These are phyloP conservation scores for Backusella psychrophila DNA, from an alignment of 192 early-diverging fungal species.

Conservation along the genomic window DNA sequence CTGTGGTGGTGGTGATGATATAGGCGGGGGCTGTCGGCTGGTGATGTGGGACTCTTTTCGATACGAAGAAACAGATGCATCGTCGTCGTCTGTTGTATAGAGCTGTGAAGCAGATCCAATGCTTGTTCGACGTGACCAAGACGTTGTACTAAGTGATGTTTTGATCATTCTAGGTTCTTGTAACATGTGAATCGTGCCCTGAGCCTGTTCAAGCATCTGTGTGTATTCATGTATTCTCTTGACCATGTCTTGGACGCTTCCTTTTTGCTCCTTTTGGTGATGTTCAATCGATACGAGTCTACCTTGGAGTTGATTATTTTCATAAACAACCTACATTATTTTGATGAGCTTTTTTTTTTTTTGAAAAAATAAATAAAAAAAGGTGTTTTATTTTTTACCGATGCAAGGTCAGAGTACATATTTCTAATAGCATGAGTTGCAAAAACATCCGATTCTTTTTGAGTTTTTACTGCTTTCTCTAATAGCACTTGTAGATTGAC, in stretches of 20 bases:
- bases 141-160: not conserved
- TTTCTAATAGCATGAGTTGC: conserved; percentile 28
- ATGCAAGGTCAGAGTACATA: conserved; percentile 24
- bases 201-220: conserved; percentile 29
- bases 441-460: conserved; percentile 31
- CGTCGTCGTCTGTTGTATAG: conserved; percentile 24
- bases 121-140: conserved; percentile 13
- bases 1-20: not conserved
- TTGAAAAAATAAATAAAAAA: not conserved
- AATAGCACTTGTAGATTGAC: conserved; percentile 36
- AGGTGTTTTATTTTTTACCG: conserved; percentile 9
- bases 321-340: conserved; percentile 20
- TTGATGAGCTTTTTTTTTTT: no score
- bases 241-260: conserved; percentile 28
- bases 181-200: conserved; percentile 31
- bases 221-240: conserved; percentile 28
- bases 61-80: not conserved
- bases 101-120: conserved; percentile 5
- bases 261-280: conserved; percentile 22
- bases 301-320: conserved; percentile 26
- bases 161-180: conserved; percentile 18
- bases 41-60: conserved; percentile 3
- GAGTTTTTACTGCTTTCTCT: conserved; percentile 27
- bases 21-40: not conserved
- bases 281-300: conserved; percentile 22